Percentiles rank a stretch among this genome's conserved stretches.
These are phyloP conservation scores for Bolboschoenus planiculmis DNA, from an alignment of 176 grass and related monocot species.

Conservation along the genomic window DNA sequence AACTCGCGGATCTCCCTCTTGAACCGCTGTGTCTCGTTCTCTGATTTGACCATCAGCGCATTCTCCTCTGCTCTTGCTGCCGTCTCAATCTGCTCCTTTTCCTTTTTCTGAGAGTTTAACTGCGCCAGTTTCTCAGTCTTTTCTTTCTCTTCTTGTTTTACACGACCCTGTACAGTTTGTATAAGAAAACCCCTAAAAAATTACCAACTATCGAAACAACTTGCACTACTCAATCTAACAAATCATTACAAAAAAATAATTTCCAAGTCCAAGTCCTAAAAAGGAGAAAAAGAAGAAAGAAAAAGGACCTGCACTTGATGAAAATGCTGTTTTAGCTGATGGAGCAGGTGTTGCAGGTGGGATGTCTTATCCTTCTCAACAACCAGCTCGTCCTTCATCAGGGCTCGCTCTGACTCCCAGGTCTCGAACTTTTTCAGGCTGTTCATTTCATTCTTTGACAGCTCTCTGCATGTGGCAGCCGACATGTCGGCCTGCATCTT, in stretches of 20 bases:
- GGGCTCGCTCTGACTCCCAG: conserved; percentile 64
- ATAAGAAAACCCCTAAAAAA: neutral
- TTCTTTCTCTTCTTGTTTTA: conserved; percentile 50
- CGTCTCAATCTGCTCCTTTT: conserved; percentile 60
- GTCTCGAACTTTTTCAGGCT: conserved; percentile 67
- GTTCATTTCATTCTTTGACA: conserved; percentile 63
- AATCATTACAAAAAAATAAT: neutral
- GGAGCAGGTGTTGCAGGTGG: conserved; percentile 44
- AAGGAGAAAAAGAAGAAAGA: conserved; percentile 15
- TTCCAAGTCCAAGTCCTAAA: neutral
- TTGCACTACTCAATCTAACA: neutral
- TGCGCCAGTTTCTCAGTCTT: conserved; percentile 47
- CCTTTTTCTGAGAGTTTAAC: conserved; percentile 49
- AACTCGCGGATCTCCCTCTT: conserved; percentile 59
- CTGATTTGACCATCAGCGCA: conserved; percentile 54
- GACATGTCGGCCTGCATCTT: conserved; percentile 50
- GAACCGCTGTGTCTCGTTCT: conserved; percentile 61
- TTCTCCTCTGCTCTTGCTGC: conserved; percentile 69
- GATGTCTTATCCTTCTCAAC: conserved; percentile 51
- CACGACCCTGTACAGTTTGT: conserved; percentile 28
- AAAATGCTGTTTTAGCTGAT: conserved; percentile 51
- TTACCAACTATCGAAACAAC: neutral
- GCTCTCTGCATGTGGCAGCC: conserved; percentile 46
- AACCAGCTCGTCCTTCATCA: conserved; percentile 66
- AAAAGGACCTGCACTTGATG: conserved; percentile 52